These are phyloP conservation scores for Geranium incanum DNA, from an alignment of 441 rosid genomes.

Conservation along the genomic window DNA sequence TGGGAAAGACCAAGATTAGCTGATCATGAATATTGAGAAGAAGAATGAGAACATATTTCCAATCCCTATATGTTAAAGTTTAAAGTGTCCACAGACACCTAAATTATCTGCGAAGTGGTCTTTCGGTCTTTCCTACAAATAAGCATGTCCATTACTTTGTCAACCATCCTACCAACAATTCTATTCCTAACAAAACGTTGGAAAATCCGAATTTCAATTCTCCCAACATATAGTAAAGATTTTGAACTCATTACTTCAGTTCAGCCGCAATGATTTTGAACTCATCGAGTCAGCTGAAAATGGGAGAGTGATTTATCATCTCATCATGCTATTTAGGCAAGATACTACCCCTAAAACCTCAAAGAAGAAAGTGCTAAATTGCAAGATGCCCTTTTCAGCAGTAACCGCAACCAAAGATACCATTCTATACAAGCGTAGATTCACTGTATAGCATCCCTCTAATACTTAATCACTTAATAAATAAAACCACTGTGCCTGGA, in stretches of 20 bases:
- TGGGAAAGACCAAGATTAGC: neutral
- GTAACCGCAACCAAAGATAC: neutral
- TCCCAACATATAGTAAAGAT: neutral
- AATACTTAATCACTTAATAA: neutral
- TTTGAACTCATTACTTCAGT: neutral
- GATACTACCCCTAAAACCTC: neutral
- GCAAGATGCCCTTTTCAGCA: neutral
- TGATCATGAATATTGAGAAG: neutral
- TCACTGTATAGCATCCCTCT: neutral
- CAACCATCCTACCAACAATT: conserved; percentile 1
- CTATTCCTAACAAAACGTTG: neutral
- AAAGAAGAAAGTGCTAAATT: neutral
- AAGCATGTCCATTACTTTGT: neutral
- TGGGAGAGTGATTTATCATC: neutral
- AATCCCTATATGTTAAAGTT: neutral
- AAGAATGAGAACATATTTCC: neutral
- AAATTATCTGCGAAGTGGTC: neutral
- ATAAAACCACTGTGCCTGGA: too few species aligned
- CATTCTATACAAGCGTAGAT: neutral
- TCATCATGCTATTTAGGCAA: neutral
- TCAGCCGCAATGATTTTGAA: neutral
- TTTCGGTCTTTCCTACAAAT: neutral
- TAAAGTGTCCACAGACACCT: neutral
- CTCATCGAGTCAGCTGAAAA: neutral
- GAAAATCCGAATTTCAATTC: neutral